Base-by-base conservation (phyloP, 2,329 filamentous ascomycete genomes). In the Monosporascus cannonballus region DNA sequence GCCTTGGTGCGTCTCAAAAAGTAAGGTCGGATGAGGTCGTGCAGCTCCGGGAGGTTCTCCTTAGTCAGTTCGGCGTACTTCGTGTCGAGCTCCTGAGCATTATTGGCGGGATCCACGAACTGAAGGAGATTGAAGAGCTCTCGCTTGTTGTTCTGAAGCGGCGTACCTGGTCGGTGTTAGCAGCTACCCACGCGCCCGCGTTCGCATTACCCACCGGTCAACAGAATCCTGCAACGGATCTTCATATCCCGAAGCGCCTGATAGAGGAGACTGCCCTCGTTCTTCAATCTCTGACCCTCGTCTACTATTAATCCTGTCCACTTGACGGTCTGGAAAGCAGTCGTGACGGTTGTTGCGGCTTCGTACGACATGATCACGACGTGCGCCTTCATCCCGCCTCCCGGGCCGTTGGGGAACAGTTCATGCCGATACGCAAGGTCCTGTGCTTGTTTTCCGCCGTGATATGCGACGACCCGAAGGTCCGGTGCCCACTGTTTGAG, bases 71-170 rank as follows among this genome's bases (percentile, higher is more conserved):
- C 83, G 5, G 76, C 76, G 64, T 90, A 97, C 62, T 90, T 75
- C 52, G 81, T 75, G 61, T 97, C 93, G 2, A 97, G 74, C 20
- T 79, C 71, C 36, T 81, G 81, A 0, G 94, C 92, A 60, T 91
- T 80, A 47, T 77, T 73, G 1, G 73, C 76, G 6, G 84, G 79
- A 64, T 99, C 91, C 44, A 96, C 80, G 68, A 99, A 99, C 59
- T 97, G 93, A 4, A 99, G 73, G n/a, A 99, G 77, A 64, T 96
- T 99, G 75, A 97, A 97, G 0, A 99, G 76, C 68, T 99, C 94
- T 47, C 91, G 81, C 60, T 90, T 89, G 67, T 96, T 97, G 71
- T 99, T 99, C 63, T 99, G 94, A 14, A 99, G 73, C 0, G 94
- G 94, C 0, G 94, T 99, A 2, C 85, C 66, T 67, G 48, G 41